Evolutionary conservation across 352 stramenopile species (phyloP).

Genomic region (Thraustotheca clavata): DNA sequence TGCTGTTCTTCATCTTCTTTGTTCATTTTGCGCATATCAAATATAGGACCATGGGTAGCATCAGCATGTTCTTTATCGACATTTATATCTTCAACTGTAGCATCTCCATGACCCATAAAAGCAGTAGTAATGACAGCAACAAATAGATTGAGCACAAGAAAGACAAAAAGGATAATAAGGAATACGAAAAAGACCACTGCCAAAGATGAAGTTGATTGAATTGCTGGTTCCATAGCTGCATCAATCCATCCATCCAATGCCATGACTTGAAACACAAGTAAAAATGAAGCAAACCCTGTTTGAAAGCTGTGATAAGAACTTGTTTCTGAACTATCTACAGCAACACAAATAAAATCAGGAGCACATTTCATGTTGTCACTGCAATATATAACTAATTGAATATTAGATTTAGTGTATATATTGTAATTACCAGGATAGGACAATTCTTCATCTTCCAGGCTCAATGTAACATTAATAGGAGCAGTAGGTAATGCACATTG

Average conservation of each 20-base stretch:
- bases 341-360: background rate
- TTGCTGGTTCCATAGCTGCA: constrained; percentile 71
- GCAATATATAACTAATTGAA: background rate
- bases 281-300: constrained; percentile 49
- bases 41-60: constrained; percentile 33
- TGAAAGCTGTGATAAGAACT: constrained; percentile 34
- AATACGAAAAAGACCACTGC: constrained; percentile 58
- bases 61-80: constrained; percentile 28
- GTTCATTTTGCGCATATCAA: constrained; percentile 43
- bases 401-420: no score
- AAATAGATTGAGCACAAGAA: constrained; percentile 76
- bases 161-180: constrained; percentile 69
- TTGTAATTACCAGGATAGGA: no score
- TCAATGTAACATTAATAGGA: no score
- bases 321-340: background rate
- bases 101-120: constrained; percentile 37
- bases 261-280: constrained; percentile 72
- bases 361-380: background rate
- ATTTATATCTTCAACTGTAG: background rate
- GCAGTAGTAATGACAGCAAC: constrained; percentile 75
- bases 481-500: no score
- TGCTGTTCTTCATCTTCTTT: constrained; percentile 51
- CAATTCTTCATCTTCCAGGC: no score
- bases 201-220: constrained; percentile 45
- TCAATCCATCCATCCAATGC: constrained; percentile 68